Evolutionary conservation across 108 stramenopile genomes (phyloP), one percentile per base, ranked within the genome.

Genomic region (Fistulifera pelliculosa): DNA sequence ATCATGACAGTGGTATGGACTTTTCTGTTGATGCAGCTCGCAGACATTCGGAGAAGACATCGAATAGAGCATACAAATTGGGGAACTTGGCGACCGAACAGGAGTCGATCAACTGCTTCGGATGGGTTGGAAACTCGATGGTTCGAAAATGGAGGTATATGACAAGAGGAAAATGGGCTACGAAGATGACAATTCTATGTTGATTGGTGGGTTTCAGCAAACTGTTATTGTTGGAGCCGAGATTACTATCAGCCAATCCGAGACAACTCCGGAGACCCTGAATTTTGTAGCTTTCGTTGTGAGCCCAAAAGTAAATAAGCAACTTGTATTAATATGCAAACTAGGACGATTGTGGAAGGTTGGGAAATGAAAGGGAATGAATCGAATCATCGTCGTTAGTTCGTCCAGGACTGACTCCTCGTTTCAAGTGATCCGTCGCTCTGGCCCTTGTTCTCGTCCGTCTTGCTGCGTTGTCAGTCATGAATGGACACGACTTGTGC

Each of bases 131-230:
- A 27, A 27, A 14, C 3, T 54, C 15, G 38, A 39, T 2, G 53
- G 53, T 15, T 21, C 28, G 2, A 54, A 54, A n/a, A 39, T 54
- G 53, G 25, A 54, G 53, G 27, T 54, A 15, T 54, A 54, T 15
- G 53, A 54, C 53, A 54, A 54, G 18, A 39, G 28, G 31, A 39
- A 39, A 21, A 39, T 54, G n/a, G 53, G 53, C n/a, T 54, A 54
- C 38, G 19, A 21, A 4, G 53, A 54, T 14, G 31, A 54, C 17
- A 13, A 54, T 54, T 54, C 53, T 17, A 31, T 54, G n/a, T 54
- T 54, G n/a, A 35, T 27, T 38, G 53, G 53, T 18, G 27, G 35
- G 15, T 27, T 35, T 27, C 53, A 54, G 27, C 31, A 27, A 38
- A 19, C 27, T 3, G 22, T 26, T 13, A 3, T 38, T 23, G 53